A percentile compares a stretch with the other conserved stretches of the same genome.
Evolutionary conservation across 1,284 basidiomycete species (phyloP).

Genomic region (Ceratobasidium sp.): DNA sequence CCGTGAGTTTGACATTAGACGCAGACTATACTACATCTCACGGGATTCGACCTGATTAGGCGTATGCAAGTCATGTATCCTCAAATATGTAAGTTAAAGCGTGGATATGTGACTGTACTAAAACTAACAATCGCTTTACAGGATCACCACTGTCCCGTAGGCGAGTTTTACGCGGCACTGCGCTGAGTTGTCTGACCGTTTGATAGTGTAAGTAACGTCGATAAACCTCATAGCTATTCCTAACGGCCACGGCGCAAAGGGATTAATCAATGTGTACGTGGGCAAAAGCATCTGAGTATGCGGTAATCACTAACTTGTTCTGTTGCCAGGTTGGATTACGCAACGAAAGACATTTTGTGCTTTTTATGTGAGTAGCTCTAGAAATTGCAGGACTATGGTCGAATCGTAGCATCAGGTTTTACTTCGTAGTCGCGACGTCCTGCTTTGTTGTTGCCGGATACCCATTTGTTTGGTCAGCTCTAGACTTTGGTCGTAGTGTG

Average conservation of each 20-base stretch:
- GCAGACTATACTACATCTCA: too few relatives aligned
- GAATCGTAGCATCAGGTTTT: slow-evolving; percentile 55
- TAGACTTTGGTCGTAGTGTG: slow-evolving; percentile 56
- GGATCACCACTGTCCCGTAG: slow-evolving; percentile 92
- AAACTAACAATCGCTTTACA: background rate
- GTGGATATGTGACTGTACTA: too few relatives aligned
- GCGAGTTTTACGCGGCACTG: slow-evolving; percentile 45
- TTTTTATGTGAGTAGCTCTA: slow-evolving; percentile 79
- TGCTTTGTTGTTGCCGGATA: slow-evolving; percentile 67
- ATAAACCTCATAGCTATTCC: slow-evolving; percentile 26
- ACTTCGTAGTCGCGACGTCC: slow-evolving; percentile 69
- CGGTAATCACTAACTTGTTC: background rate
- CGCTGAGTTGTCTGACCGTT: slow-evolving; percentile 6
- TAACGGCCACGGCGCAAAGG: slow-evolving; percentile 56
- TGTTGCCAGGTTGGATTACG: slow-evolving; percentile 72
- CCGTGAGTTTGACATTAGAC: slow-evolving; percentile 52
- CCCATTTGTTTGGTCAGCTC: slow-evolving; percentile 59
- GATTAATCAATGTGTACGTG: slow-evolving; percentile 88
- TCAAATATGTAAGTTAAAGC: slow-evolving; percentile 67
- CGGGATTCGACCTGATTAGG: background rate
- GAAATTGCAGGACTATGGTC: background rate
- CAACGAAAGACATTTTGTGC: slow-evolving; percentile 94
- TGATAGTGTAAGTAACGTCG: slow-evolving; percentile 38
- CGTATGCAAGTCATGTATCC: slow-evolving; percentile 88
- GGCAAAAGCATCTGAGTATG: background rate